phyloP scores from a whole-genome alignment of 345 rosid genomes.

The Euphorbia lathyris region DNA sequence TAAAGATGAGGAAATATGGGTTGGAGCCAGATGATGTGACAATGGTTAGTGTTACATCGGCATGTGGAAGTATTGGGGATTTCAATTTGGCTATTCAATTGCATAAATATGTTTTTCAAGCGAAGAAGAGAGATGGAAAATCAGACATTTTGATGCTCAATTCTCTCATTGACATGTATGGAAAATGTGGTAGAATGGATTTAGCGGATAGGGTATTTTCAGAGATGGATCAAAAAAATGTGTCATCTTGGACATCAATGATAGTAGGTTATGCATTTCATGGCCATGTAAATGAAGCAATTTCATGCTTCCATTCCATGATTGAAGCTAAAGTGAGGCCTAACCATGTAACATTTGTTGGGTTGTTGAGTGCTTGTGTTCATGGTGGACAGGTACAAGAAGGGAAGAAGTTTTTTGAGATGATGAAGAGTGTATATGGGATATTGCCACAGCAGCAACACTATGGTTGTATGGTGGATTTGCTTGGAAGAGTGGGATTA shows the following conservation, averaged over 20 bases:
- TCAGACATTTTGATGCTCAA: slow-evolving; percentile 62
- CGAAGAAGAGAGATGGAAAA: slow-evolving; percentile 38
- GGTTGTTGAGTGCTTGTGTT: slow-evolving; percentile 75
- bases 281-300: slow-evolving; percentile 57
- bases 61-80: slow-evolving; percentile 76
- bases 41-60: slow-evolving; percentile 67
- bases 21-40: slow-evolving; percentile 73
- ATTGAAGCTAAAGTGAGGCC: slow-evolving; percentile 52
- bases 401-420: slow-evolving; percentile 52
- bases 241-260: slow-evolving; percentile 86
- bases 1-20: slow-evolving; percentile 53
- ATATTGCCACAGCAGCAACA: slow-evolving; percentile 52
- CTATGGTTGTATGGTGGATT: slow-evolving; percentile 82
- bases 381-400: slow-evolving; percentile 77
- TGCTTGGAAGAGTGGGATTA: slow-evolving; percentile 68
- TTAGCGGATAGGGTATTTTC: slow-evolving; percentile 54
- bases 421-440: slow-evolving; percentile 54
- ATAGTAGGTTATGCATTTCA: slow-evolving; percentile 64
- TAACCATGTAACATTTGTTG: slow-evolving; percentile 70
- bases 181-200: slow-evolving; percentile 87
- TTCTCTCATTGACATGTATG: slow-evolving; percentile 72
- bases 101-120: slow-evolving; percentile 66
- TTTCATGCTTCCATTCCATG: slow-evolving; percentile 54
- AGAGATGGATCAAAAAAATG: slow-evolving; percentile 47
- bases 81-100: slow-evolving; percentile 62